Percentiles rank a stretch among this genome's conserved stretches.
Conservation (phyloP, 495 filamentous ascomycete genomes). For the Neurospora sp. region DNA sequence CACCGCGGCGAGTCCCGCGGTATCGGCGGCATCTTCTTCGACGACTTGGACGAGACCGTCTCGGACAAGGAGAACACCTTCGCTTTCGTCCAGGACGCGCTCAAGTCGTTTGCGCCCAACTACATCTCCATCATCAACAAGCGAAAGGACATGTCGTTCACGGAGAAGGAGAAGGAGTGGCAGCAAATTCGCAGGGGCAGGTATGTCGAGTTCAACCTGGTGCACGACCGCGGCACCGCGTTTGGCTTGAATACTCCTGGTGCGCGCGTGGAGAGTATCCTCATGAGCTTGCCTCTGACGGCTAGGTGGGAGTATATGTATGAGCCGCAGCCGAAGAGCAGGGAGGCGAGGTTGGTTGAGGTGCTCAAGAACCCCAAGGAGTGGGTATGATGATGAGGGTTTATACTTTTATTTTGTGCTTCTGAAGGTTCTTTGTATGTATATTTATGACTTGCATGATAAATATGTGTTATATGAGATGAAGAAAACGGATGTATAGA, state of each 20-base stretch:
- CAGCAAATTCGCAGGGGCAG: slow-evolving; percentile 86
- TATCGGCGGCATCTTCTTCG: slow-evolving; percentile 96
- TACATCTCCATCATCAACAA: slow-evolving; percentile 83
- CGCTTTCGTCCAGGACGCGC: slow-evolving; percentile 75
- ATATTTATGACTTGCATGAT: slow-evolving; percentile 1
- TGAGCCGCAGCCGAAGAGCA: slow-evolving; percentile 58
- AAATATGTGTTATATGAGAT: not conserved
- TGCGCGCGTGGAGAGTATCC: slow-evolving; percentile 85
- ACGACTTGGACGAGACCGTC: slow-evolving; percentile 81
- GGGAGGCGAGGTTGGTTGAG: slow-evolving; percentile 67
- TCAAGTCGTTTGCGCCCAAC: slow-evolving; percentile 79
- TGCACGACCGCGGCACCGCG: slow-evolving; percentile 91
- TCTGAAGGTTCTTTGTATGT: slow-evolving; percentile 3
- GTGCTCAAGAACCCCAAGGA: slow-evolving; percentile 79
- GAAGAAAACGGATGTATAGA: not conserved
- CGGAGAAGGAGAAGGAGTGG: slow-evolving; percentile 81
- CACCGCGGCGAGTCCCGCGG: slow-evolving; percentile 86
- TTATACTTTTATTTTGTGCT: not conserved
- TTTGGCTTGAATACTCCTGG: slow-evolving; percentile 92
- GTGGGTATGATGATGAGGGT: slow-evolving; percentile 56
- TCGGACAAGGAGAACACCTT: slow-evolving; percentile 80
- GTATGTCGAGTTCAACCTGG: slow-evolving; percentile 98
- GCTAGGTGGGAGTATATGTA: slow-evolving; percentile 97
- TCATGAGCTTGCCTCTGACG: slow-evolving; percentile 93
- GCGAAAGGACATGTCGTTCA: slow-evolving; percentile 85